A percentile compares a stretch with the other conserved stretches of the same genome.
Conservation (phyloP, 345 rosid genomes). For the Ceriops zippeliana region DNA sequence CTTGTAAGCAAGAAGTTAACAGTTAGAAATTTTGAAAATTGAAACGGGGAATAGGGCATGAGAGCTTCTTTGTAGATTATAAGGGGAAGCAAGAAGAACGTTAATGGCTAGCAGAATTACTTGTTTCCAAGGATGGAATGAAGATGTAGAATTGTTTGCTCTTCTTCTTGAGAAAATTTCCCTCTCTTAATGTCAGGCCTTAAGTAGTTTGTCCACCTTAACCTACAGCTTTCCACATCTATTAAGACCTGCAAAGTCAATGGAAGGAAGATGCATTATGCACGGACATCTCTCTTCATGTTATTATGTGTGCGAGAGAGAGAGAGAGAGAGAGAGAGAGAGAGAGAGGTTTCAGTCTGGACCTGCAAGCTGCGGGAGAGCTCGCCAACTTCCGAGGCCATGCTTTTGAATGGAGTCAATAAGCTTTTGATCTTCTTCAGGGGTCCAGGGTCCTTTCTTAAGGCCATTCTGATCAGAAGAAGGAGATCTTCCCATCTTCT, state of each 20-base stretch:
- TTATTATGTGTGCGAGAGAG: too few relatives aligned
- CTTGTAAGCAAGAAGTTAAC: constrained; percentile 18
- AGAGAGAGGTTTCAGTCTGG: background rate
- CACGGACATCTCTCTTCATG: background rate
- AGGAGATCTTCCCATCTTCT: constrained; percentile 81
- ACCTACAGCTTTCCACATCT: constrained; percentile 81
- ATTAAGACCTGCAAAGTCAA: constrained; percentile 48
- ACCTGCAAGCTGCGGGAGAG: constrained; percentile 88
- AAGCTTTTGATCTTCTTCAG: constrained; percentile 89
- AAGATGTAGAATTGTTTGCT: constrained; percentile 69
- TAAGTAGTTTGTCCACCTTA: constrained; percentile 79
- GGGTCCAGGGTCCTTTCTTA: constrained; percentile 97
- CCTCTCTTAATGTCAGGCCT: constrained; percentile 85
- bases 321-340: background rate
- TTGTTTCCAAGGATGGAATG: constrained; percentile 80
- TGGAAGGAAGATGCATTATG: background rate
- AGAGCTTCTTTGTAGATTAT: background rate
- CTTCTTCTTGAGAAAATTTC: constrained; percentile 71
- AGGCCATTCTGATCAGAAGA: constrained; percentile 80
- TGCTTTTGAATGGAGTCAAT: constrained; percentile 60
- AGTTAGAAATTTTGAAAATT: background rate
- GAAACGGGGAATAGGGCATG: background rate
- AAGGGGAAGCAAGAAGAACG: background rate
- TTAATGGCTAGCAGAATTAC: constrained; percentile 22
- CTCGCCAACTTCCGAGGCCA: constrained; percentile 97